Evolutionary conservation across 139 green algal genomes (phyloP).

Genomic region (Chlamydomonas sp.): DNA sequence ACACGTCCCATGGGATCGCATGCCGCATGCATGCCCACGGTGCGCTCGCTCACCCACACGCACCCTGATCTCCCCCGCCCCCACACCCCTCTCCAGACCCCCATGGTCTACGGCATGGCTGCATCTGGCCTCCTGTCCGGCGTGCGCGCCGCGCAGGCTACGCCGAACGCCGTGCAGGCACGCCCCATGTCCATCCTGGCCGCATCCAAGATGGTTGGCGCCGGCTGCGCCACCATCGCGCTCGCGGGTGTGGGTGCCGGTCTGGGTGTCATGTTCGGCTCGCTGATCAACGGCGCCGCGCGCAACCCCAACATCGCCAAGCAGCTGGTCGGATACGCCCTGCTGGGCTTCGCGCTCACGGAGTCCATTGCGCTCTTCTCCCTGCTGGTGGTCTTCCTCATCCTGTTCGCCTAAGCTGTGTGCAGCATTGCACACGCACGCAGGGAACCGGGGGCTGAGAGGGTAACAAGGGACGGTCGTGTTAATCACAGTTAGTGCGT

Average conservation of each 20-base stretch:
- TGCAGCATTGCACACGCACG: no score
- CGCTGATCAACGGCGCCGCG: constrained; percentile 65
- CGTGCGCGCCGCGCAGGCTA: constrained; percentile 19
- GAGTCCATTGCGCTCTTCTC: constrained; percentile 69
- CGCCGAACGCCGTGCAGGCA: constrained; percentile 16
- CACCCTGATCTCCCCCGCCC: neutral
- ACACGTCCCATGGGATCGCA: neutral
- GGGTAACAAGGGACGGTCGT: no score
- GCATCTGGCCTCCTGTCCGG: constrained; percentile 19
- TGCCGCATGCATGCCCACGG: neutral
- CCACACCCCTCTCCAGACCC: constrained; percentile 10
- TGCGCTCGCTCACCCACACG: neutral
- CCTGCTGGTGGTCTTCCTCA: constrained; percentile 64
- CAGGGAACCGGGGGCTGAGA: no score
- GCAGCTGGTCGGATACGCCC: constrained; percentile 65
- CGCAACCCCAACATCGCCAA: constrained; percentile 64
- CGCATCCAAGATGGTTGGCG: constrained; percentile 63
- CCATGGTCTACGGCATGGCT: constrained; percentile 16
- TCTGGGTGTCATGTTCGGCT: constrained; percentile 72
- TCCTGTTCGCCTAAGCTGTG: constrained; percentile 60
- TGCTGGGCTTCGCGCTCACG: constrained; percentile 68
- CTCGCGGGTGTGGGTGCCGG: constrained; percentile 59
- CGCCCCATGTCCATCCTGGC: constrained; percentile 39
- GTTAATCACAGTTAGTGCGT: no score
- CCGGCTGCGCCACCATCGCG: constrained; percentile 64